Evolutionary conservation across 345 rosid species (phyloP), one percentile per base, ranked within the genome.

Genomic region (Aquilaria malaccensis): DNA sequence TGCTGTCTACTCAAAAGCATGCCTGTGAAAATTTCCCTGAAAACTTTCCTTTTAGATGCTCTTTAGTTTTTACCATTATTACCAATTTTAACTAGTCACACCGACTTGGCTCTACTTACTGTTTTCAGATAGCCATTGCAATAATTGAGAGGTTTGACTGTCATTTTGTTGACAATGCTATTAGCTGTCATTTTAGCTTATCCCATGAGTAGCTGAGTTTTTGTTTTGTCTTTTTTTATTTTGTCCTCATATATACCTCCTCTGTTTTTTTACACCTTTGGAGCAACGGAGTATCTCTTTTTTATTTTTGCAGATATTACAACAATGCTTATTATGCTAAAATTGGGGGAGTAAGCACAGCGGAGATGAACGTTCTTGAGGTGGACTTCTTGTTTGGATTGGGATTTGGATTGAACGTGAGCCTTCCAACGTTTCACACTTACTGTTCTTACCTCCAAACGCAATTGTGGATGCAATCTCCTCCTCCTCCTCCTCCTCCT

Each of bases 341-440:
- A 68, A 79, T 87, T 55, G 88, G 95, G 59, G 90, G 95, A 33
- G 81, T 87, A 71, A 81, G 88, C 82, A 84, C 62, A 45, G 69
- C 62, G 55, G 95, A 87, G 69, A 84, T 87, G 82, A 87, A 87
- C 62, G 22, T 87, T 70, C 86, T 87, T 71, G 95, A 87, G 58
- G 74, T 87, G 64, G 95, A 87, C 56, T 85, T 85, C 69, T 72
- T 87, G 52, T 87, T 87, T 50, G 87, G 85, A 15, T 61, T 85
- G 57, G 84, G 84, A 2, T 87, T 87, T 80, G 70, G 81, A 54
- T 72, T 88, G 68, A 83, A 85, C 37, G 87, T 88, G 70, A 77
- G 85, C 50, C 83, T 83, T 37, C 55, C 78, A 31, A 75, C 83
- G 10, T 84, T 76, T 64, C 74, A 82, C 62, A 72, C 73, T 15